A percentile compares a stretch with the other conserved stretches of the same genome.
These are phyloP conservation scores for Eucalyptus tenuipes DNA, from an alignment of 345 rosid species.

Conservation along the genomic window DNA sequence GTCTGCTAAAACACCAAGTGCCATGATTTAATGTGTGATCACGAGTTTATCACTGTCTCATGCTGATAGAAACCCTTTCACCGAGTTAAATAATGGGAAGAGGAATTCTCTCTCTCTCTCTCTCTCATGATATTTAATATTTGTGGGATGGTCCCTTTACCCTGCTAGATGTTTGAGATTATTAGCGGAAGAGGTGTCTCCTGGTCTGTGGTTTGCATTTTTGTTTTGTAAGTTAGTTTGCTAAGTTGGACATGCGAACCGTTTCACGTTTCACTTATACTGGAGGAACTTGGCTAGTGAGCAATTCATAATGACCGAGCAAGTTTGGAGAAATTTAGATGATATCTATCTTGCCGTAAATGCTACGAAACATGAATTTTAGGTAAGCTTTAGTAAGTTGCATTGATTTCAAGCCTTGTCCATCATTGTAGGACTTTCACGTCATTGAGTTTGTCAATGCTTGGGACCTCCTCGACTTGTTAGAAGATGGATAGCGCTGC, in stretches of 20 bases:
- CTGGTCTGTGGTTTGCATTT: neutral
- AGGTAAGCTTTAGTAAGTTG: conserved; percentile 1
- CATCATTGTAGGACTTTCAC: conserved; percentile 16
- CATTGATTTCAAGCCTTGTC: conserved; percentile 28
- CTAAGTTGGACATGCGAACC: neutral
- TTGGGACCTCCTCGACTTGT: conserved; percentile 38
- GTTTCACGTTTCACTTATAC: no score
- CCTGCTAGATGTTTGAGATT: neutral
- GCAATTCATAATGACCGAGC: neutral
- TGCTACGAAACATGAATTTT: conserved; percentile 4
- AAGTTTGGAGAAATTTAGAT: conserved; percentile 4
- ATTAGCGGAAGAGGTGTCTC: neutral
- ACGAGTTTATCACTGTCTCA: neutral
- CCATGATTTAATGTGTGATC: neutral
- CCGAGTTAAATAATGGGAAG: neutral
- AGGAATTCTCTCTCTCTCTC: neutral
- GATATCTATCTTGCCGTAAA: conserved; percentile 6
- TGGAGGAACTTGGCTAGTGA: neutral
- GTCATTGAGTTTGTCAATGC: conserved; percentile 16
- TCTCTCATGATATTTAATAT: neutral
- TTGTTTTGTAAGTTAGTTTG: neutral
- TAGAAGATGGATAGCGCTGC: conserved; percentile 20
- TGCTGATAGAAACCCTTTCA: neutral
- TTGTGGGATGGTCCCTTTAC: neutral
- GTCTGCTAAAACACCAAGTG: neutral